Conservation (phyloP, 1,284 basidiomycete species). For the Heterobasidion parviporum region DNA sequence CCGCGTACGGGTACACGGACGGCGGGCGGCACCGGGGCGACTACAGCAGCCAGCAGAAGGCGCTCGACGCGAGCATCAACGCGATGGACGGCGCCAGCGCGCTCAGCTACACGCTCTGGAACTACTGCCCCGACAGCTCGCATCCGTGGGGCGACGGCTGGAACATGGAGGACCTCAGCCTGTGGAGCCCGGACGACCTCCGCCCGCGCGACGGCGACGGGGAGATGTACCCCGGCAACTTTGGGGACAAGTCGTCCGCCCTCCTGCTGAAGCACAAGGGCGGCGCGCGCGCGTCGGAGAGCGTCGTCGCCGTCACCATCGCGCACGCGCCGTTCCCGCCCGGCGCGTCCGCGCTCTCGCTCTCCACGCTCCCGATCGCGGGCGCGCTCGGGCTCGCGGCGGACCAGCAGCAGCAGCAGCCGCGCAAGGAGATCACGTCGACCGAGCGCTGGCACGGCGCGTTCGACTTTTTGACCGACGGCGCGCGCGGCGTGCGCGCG, state of each 20-base stretch:
- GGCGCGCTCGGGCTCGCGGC: constrained; percentile 1
- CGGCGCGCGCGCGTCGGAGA: background rate
- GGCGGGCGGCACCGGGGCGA: constrained; percentile 72
- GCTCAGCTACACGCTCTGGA: constrained; percentile 88
- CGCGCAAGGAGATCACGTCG: constrained; percentile 4
- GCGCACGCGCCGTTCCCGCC: constrained; percentile 12
- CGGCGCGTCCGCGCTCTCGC: constrained; percentile 22
- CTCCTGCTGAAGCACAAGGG: constrained; percentile 18
- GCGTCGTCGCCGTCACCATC: constrained; percentile 9
- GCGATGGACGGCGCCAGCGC: constrained; percentile 80
- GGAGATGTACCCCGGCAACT: constrained; percentile 13
- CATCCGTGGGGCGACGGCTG: constrained; percentile 94
- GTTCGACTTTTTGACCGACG: constrained; percentile 70
- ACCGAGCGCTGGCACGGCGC: constrained; percentile 32
- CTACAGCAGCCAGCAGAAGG: constrained; percentile 74
- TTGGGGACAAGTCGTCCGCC: constrained; percentile 22
- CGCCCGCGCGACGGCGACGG: constrained; percentile 21
- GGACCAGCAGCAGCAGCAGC: background rate
- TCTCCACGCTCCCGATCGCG: constrained; percentile 20
- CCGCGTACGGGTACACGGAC: constrained; percentile 79
- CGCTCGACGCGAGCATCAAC: constrained; percentile 89
- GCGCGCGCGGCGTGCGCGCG: constrained; percentile 74
- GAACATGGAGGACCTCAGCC: constrained; percentile 92
- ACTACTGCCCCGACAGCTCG: constrained; percentile 72
- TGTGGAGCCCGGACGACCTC: constrained; percentile 82